Conservation (phyloP, 345 rosid species). For the Populus euphratica region DNA sequence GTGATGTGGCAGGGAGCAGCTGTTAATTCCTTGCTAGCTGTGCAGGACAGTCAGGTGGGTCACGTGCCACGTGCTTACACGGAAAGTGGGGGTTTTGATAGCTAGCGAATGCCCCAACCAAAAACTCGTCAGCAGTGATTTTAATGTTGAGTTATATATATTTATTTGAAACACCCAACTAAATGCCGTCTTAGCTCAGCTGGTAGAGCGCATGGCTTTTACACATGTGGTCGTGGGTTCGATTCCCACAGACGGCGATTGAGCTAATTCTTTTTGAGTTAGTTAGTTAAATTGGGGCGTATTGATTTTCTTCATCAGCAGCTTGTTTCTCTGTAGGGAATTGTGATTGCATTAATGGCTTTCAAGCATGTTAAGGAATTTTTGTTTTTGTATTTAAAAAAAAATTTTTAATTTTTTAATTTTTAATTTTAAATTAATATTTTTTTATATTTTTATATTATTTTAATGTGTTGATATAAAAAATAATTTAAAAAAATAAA, state of each 20-base stretch:
- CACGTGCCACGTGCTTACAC: constrained; percentile 14
- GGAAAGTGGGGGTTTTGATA: not conserved
- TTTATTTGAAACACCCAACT: fast-evolving
- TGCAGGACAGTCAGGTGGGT: not conserved
- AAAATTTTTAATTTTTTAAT: too few relatives aligned
- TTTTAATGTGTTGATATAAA: too few relatives aligned
- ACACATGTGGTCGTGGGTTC: constrained; percentile 73
- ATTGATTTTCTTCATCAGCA: too few relatives aligned
- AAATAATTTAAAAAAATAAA: too few relatives aligned
- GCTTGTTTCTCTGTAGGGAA: too few relatives aligned
- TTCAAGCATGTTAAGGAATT: too few relatives aligned
- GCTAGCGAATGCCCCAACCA: not conserved
- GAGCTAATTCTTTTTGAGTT: too few relatives aligned
- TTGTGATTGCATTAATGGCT: too few relatives aligned
- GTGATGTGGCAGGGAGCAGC: constrained; percentile 16
- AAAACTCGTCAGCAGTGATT: not conserved
- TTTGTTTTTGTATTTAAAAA: too few relatives aligned
- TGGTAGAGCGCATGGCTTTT: constrained; percentile 77
- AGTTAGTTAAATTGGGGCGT: too few relatives aligned
- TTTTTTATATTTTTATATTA: too few relatives aligned
- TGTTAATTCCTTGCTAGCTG: not conserved
- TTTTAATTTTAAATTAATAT: too few relatives aligned
- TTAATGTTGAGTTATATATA: fast-evolving
- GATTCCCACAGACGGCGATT: constrained; percentile 57
- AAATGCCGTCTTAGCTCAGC: constrained; percentile 65